phyloP scores from a whole-genome alignment of 345 rosid species.

The Salix caprea region DNA sequence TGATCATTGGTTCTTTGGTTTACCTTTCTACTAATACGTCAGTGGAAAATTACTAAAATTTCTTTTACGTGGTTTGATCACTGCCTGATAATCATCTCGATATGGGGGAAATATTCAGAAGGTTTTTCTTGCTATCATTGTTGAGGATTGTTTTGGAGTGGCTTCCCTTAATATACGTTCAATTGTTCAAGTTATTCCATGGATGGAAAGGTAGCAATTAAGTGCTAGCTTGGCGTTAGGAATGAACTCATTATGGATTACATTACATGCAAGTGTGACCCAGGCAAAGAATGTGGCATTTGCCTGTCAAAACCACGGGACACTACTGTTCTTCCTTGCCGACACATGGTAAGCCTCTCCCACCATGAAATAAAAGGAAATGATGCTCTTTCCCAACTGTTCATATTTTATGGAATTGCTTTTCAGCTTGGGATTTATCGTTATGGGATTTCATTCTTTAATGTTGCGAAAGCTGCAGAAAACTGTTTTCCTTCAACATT shows the following conservation, averaged over 20 bases:
- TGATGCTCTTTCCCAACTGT: neutral
- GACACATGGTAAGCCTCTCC: conserved; percentile 72
- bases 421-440: neutral
- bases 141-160: neutral
- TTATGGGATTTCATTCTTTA: neutral
- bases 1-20: neutral
- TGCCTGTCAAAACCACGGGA: conserved; percentile 92
- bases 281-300: conserved; percentile 90
- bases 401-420: neutral
- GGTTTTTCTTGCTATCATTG: neutral
- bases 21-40: neutral
- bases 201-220: neutral
- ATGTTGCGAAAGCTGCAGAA: neutral
- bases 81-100: neutral
- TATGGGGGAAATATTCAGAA: neutral
- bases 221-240: neutral
- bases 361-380: neutral
- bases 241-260: neutral
- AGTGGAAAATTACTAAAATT: neutral
- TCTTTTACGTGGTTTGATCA: neutral
- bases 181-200: neutral
- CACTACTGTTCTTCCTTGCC: conserved; percentile 90
- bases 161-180: neutral
- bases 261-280: conserved; percentile 29
- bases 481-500: neutral